These are phyloP conservation scores for Penicillium polonicum DNA, from an alignment of 2,329 filamentous ascomycete species.

Conservation along the genomic window DNA sequence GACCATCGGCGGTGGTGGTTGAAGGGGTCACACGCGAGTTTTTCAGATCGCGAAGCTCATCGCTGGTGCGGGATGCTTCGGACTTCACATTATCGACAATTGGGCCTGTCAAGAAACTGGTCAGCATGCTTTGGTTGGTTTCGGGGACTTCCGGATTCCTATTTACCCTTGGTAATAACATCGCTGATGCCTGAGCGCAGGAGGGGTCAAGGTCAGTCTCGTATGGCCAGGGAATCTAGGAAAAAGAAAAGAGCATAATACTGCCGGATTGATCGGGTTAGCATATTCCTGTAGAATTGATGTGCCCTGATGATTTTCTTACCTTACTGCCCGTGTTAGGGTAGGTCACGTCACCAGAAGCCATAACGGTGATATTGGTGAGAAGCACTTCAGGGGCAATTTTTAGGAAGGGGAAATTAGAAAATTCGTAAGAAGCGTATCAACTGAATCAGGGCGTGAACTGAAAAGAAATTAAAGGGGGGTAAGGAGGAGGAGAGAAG, in stretches of 20 bases:
- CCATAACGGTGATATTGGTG: constrained; percentile 27
- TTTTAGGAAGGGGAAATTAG: background rate
- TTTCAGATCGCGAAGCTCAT: constrained; percentile 60
- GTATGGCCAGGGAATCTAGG: background rate
- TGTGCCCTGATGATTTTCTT: constrained; percentile 12
- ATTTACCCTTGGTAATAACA: constrained; percentile 28
- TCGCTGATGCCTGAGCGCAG: constrained; percentile 24
- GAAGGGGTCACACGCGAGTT: constrained; percentile 54
- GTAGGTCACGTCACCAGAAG: constrained; percentile 40
- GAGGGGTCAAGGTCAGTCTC: constrained; percentile 18
- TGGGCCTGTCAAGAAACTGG: constrained; percentile 43
- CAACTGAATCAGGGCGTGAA: background rate
- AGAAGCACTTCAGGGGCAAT: background rate
- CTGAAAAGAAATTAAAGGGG: background rate
- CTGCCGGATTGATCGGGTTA: constrained; percentile 16
- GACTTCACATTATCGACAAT: constrained; percentile 57
- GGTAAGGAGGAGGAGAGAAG: background rate
- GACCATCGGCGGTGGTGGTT: constrained; percentile 57
- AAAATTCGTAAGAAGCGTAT: constrained; percentile 8
- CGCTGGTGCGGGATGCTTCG: constrained; percentile 55
- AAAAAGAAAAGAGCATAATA: constrained; percentile 10
- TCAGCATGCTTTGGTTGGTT: constrained; percentile 19
- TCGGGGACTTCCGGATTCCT: background rate
- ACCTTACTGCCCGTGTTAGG: constrained; percentile 44
- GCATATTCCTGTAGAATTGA: constrained; percentile 6